Percentiles rank a stretch among this genome's conserved stretches.
phyloP scores from a whole-genome alignment of 768 basidiomycete genomes.

The Naganishia onofrii region DNA sequence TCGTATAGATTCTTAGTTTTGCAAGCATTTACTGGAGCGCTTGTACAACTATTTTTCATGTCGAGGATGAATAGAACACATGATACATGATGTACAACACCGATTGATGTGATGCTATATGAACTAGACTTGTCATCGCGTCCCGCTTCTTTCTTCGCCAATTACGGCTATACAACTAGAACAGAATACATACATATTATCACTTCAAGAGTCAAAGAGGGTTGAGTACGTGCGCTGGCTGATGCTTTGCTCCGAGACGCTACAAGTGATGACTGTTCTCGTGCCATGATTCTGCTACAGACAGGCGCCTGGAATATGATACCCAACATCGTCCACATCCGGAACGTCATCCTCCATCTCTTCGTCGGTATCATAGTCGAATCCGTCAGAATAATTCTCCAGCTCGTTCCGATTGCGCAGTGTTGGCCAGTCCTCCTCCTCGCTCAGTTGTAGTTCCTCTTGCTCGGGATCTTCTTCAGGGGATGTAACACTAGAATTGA shows the following conservation, averaged over 20 bases:
- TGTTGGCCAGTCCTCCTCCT: not conserved
- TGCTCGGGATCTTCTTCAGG: constrained; percentile 8
- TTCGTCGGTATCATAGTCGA: constrained; percentile 2
- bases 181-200: not conserved
- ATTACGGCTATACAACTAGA: constrained; percentile 3
- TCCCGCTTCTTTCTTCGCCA: not conserved
- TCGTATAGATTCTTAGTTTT: not conserved
- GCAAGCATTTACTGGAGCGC: not conserved
- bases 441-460: constrained; percentile 4
- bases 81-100: not conserved
- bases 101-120: not conserved
- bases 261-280: not conserved
- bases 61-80: not conserved
- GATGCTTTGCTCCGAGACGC: no score
- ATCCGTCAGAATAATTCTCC: constrained; percentile 9
- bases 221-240: not conserved
- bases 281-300: not conserved
- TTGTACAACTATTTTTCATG: not conserved
- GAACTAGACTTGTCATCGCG: not conserved
- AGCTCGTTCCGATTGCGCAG: not conserved
- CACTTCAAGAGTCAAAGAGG: not conserved
- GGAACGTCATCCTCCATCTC: constrained; percentile 12
- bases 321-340: constrained; percentile 10
- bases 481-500: not conserved
- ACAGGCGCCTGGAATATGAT: constrained; percentile 14